A percentile compares a stretch with the other conserved stretches of the same genome.
phyloP scores from a whole-genome alignment of 1,139 yeast species.

The Protomyces lactucae-debilis region DNA sequence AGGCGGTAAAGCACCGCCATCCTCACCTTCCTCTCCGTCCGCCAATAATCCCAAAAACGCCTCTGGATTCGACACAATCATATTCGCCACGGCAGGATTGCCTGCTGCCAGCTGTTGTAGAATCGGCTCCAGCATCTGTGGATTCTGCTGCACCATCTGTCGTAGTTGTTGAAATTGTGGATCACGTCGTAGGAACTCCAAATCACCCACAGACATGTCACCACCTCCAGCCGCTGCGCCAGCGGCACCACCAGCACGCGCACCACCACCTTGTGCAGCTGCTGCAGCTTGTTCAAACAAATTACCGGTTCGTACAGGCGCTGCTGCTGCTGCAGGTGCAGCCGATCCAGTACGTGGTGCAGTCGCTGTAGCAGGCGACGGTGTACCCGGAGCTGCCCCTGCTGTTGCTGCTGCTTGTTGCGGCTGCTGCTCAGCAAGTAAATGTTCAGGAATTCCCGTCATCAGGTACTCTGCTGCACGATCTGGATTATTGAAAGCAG shows the following conservation, averaged over 20 bases:
- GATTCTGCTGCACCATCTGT: constrained; percentile 75
- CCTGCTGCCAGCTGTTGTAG: constrained; percentile 77
- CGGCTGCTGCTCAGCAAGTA: constrained; percentile 40
- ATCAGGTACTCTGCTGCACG: constrained; percentile 93
- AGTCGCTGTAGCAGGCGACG: constrained; percentile 3
- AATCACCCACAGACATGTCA: constrained; percentile 35
- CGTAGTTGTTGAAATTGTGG: constrained; percentile 60
- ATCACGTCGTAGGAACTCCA: constrained; percentile 42
- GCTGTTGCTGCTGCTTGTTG: constrained; percentile 32
- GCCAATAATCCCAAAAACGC: constrained; percentile 61
- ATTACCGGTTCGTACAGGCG: constrained; percentile 44
- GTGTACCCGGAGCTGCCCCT: constrained; percentile 33
- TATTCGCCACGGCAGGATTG: constrained; percentile 71
- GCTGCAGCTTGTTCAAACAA: constrained; percentile 69
- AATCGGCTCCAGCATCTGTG: constrained; percentile 80
- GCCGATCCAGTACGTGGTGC: constrained; percentile 8
- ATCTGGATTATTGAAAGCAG: constrained; percentile 96
- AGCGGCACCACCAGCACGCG: constrained; percentile 34
- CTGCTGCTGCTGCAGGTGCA: constrained; percentile 36
- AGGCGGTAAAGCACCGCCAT: constrained; percentile 41
- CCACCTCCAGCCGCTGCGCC: constrained; percentile 40
- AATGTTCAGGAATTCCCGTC: constrained; percentile 73
- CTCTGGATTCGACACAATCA: constrained; percentile 78
- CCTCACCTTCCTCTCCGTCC: constrained; percentile 38
- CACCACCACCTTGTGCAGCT: constrained; percentile 43